Evolutionary conservation across 306 rosid genomes (phyloP).

Genomic region (Quillaja saponaria): DNA sequence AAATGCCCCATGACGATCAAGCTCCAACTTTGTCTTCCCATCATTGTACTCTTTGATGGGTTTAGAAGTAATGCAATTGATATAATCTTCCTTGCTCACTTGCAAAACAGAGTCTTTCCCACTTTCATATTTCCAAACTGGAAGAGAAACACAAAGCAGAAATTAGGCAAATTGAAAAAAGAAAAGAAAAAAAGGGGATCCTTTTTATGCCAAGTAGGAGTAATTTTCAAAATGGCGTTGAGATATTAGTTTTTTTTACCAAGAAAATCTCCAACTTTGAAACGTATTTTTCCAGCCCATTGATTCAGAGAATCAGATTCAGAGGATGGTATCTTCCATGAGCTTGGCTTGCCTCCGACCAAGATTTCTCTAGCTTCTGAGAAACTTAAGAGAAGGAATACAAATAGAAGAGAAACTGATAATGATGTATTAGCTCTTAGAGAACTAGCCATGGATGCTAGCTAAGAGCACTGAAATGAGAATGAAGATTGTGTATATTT

Average conservation of each 20-base stretch:
- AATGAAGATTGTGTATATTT: neutral
- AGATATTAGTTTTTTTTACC: slow-evolving; percentile 30
- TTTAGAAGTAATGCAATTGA: slow-evolving; percentile 46
- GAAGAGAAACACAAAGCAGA: neutral
- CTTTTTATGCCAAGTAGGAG: neutral
- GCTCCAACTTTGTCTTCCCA: slow-evolving; percentile 68
- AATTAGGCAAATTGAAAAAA: neutral
- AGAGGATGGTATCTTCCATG: slow-evolving; percentile 85
- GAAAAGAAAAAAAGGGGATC: neutral
- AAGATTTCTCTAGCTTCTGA: slow-evolving; percentile 63
- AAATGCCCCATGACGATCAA: slow-evolving; percentile 62
- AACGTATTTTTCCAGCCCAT: slow-evolving; percentile 75
- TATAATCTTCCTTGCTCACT: slow-evolving; percentile 64
- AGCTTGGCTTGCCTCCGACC: slow-evolving; percentile 67
- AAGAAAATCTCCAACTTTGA: slow-evolving; percentile 63
- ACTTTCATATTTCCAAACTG: slow-evolving; percentile 79
- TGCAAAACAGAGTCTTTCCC: slow-evolving; percentile 79
- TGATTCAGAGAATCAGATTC: slow-evolving; percentile 64
- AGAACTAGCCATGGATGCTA: slow-evolving; percentile 45
- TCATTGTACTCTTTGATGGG: slow-evolving; percentile 57
- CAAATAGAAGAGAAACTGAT: slow-evolving; percentile 33
- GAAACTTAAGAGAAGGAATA: slow-evolving; percentile 47
- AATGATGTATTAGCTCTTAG: slow-evolving; percentile 22
- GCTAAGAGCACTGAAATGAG: neutral
- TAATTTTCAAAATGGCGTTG: neutral